Evolutionary conservation across 2,329 filamentous ascomycete genomes (phyloP), one percentile per base, ranked within the genome.

Genomic region (Aspergillus pseudoglaucus): DNA sequence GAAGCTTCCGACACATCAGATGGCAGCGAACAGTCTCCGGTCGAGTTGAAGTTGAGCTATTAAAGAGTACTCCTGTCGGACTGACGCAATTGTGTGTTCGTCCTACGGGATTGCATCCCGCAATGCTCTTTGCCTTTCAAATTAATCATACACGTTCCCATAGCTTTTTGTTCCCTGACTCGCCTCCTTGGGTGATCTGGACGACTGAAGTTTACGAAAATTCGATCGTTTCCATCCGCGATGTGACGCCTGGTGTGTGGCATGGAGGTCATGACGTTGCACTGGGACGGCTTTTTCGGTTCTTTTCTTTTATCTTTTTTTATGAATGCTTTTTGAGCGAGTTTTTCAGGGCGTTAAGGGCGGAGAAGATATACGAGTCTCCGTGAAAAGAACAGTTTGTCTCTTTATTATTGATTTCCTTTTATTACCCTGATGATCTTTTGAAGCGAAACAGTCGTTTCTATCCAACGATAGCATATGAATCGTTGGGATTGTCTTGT

Each of bases 21-120:
- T 9, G 23, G 27, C 15, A 45, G 49, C 37, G 41, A 54, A 38
- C 42, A 41, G 14, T 54, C 62, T 59, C 49, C 68, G 59, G 39
- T 70, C 68, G 62, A 80, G 73, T 63, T 75, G 71, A 59, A 78
- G 76, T 62, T 82, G 72, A 78, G 71, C 72, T 63, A 72, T 69
- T 56, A 72, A 73, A 20, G 9, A 10, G 10, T 12, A 10, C 10
- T 30, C 4, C 9, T 30, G 25, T 30, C 9, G 9, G 10, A 39
- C 7, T 39, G n/a, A 35, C 33, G 15, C 33, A n/a, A 15, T 4
- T 22, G 3, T 17, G 10, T 10, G n/a, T 22, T 22, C 22, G 5
- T 39, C 37, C 18, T 20, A 17, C 33, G 33, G 33, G 14, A 35
- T 35, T 35, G 25, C 25, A 30, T 4, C 7, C 25, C 25, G 25